Evolutionary conservation across 2,329 filamentous ascomycete species (phyloP), one percentile per base, ranked within the genome.

Genomic region (Neoscytalidium dimidiatum): DNA sequence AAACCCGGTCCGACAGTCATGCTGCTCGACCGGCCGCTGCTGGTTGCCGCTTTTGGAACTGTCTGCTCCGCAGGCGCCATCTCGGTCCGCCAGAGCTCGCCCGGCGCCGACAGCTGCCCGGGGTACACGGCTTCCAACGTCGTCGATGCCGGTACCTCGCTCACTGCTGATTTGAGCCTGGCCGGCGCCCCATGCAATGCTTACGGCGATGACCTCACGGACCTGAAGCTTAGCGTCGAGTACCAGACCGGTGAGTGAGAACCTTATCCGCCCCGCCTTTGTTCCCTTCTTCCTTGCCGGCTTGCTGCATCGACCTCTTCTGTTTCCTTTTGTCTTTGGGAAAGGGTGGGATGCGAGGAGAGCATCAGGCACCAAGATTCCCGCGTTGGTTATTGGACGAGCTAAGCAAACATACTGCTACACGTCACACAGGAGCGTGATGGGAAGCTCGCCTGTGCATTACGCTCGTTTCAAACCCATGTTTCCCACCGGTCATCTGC

Each of bases 111-210:
- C 44, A 71, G 68, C 44, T 92, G 90, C 71, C 88, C 89, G 0
- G 90, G 90, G 14, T 93, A 92, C 78, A 82, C 73, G 29, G 90
- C 89, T 1, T 84, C 82, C 19, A 86, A 90, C 72, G 81, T 92
- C 14, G 74, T 80, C 60, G 76, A 81, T 58, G 85, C 80, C 0
- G 72, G 75, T 38, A 80, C 79, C 57, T 86, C 86, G 8, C 78
- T 95, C 62, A 90, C 86, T 0, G 92, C 92, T 1, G 84, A 90
- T 68, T 81, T 96, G 53, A 83, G 78, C 2, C 83, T 96, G 11
- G 90, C 90, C 7, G 92, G 91, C 0, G 71, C 81, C 9, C 82
- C 89, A 5, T 90, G 88, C 75, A 85, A 88, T 71, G 78, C 79
- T 17, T 89, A 87, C 69, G 86, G 87, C 53, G 79, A 79, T 2